Percentiles rank a stretch among this genome's conserved stretches.
Conservation (phyloP, 352 stramenopile genomes). For the Phytophthora megakarya region DNA sequence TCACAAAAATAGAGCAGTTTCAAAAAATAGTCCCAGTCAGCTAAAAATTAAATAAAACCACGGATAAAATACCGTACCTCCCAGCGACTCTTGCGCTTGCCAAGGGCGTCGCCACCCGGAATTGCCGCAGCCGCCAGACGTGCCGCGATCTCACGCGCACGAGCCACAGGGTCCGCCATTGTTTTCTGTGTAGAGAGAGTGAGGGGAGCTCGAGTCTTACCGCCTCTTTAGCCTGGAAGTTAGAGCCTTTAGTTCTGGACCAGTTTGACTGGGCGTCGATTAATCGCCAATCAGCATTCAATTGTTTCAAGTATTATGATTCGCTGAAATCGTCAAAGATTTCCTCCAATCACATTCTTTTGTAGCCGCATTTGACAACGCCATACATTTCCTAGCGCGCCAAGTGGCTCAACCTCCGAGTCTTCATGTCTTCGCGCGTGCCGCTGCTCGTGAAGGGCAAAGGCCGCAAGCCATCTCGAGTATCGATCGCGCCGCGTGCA, state of each 20-base stretch:
- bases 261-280: conserved; percentile 26
- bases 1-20: conserved; percentile 6
- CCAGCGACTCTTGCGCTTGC: conserved; percentile 87
- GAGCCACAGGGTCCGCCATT: conserved; percentile 76
- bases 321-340: conserved; percentile 12
- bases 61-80: conserved; percentile 53
- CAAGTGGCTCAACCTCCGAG: conserved; percentile 13
- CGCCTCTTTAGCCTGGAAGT: not conserved
- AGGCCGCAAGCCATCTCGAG: conserved; percentile 65
- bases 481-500: conserved; percentile 68
- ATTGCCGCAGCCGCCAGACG: conserved; percentile 76
- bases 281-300: conserved; percentile 48
- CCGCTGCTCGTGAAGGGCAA: conserved; percentile 80
- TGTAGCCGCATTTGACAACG: conserved; percentile 15
- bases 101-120: conserved; percentile 61
- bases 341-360: conserved; percentile 18
- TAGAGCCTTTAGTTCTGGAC: conserved; percentile 23
- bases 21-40: conserved; percentile 9
- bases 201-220: not conserved
- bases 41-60: conserved; percentile 1
- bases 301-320: conserved; percentile 21
- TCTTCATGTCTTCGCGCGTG: conserved; percentile 67
- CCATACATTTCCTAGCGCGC: conserved; percentile 33
- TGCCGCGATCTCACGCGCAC: conserved; percentile 82
- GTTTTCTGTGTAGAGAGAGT: conserved; percentile 10